Evolutionary conservation across 495 filamentous ascomycete species (phyloP).

Genomic region (Penicillium cataractarum): DNA sequence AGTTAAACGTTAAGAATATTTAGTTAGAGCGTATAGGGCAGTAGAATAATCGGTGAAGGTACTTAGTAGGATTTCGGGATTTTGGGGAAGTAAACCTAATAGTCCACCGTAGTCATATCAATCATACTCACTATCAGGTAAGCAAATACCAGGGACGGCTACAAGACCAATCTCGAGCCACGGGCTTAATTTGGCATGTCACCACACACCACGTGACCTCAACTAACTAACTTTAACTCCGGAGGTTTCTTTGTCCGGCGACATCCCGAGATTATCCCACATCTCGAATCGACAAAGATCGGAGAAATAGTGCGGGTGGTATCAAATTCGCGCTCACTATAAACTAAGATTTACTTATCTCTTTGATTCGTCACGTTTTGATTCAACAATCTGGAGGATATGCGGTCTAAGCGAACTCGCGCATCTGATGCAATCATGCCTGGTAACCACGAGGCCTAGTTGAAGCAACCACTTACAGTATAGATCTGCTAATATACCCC

Average conservation of each 20-base stretch:
- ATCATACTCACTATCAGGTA: too few species aligned
- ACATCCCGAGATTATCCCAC: background rate
- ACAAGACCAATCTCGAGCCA: too few species aligned
- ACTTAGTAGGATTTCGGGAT: too few species aligned
- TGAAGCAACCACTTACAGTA: conserved; percentile 7
- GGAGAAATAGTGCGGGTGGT: background rate
- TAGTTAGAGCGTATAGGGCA: too few species aligned
- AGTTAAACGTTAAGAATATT: too few species aligned
- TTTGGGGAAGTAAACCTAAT: too few species aligned
- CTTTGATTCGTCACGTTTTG: background rate
- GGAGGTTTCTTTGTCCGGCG: background rate
- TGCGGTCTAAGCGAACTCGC: conserved; percentile 21
- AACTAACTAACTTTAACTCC: too few species aligned
- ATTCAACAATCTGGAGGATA: background rate
- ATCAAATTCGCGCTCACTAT: background rate
- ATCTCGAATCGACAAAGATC: background rate
- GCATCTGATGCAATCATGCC: conserved; percentile 14
- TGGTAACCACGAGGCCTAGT: conserved; percentile 4
- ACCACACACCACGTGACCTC: background rate
- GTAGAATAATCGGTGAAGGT: too few species aligned
- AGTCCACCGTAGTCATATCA: too few species aligned
- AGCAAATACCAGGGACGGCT: too few species aligned
- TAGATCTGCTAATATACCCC: conserved; percentile 9
- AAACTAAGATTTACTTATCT: background rate
- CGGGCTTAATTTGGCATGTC: too few species aligned